Conservation (phyloP, 805 yeast genomes). For the Zygoascus tannicola region DNA sequence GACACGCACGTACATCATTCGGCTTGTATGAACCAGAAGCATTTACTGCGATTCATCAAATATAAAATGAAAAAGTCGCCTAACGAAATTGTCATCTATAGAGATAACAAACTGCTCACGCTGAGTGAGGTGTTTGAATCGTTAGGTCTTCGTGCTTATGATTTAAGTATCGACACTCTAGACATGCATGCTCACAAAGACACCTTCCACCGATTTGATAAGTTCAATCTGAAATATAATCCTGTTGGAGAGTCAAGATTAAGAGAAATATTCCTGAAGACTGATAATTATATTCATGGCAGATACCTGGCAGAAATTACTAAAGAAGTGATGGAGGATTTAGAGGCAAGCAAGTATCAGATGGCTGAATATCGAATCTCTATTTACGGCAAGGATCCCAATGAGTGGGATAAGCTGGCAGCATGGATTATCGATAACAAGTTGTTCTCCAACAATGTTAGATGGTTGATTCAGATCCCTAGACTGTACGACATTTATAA, state of each 20-base stretch:
- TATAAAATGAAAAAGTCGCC: slow-evolving; percentile 83
- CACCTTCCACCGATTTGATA: slow-evolving; percentile 95
- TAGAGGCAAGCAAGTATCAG: slow-evolving; percentile 92
- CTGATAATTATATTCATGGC: slow-evolving; percentile 88
- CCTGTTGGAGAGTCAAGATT: slow-evolving; percentile 97
- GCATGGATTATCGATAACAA: slow-evolving; percentile 93
- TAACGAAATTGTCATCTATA: slow-evolving; percentile 80
- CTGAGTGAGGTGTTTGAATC: slow-evolving; percentile 87
- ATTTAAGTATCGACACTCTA: slow-evolving; percentile 87
- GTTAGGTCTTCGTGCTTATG: slow-evolving; percentile 85
- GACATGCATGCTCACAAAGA: slow-evolving; percentile 99
- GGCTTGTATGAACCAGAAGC: slow-evolving; percentile 99
- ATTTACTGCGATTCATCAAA: slow-evolving; percentile 85
- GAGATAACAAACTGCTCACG: slow-evolving; percentile 86
- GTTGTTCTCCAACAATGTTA: slow-evolving; percentile 81
- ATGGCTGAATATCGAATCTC: slow-evolving; percentile 96
- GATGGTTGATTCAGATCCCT: slow-evolving; percentile 96
- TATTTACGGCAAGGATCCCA: slow-evolving; percentile 77
- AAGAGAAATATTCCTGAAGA: slow-evolving; percentile 90
- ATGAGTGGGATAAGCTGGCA: slow-evolving; percentile 95
- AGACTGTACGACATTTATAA: slow-evolving; percentile 86
- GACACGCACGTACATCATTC: slow-evolving; percentile 99
- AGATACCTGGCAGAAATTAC: slow-evolving; percentile 88
- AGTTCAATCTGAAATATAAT: slow-evolving; percentile 91
- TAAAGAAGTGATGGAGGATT: slow-evolving; percentile 84